phyloP scores from a whole-genome alignment of 2,329 filamentous ascomycete species.

The Hypoxylon sp. region DNA sequence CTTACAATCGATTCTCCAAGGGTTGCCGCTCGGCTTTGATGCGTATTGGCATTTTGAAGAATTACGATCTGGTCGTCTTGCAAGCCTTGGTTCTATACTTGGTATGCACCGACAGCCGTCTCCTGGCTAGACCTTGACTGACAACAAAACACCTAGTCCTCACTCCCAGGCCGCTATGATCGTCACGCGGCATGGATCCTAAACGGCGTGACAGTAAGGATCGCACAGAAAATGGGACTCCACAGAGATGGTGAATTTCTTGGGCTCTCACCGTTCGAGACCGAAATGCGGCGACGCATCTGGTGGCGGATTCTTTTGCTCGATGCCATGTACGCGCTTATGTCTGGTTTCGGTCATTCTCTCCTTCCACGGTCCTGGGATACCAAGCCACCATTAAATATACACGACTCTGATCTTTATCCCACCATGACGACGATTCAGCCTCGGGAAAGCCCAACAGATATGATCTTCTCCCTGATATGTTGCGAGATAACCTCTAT shows the following conservation, averaged over 20 bases:
- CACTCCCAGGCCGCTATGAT: constrained; percentile 71
- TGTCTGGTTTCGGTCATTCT: constrained; percentile 70
- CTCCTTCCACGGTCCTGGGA: constrained; percentile 68
- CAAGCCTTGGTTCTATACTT: constrained; percentile 73
- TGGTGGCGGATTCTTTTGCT: constrained; percentile 76
- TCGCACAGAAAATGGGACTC: constrained; percentile 77
- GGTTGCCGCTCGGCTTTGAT: constrained; percentile 67
- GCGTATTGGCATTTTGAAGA: constrained; percentile 70
- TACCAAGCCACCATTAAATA: constrained; percentile 69
- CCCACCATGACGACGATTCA: constrained; percentile 66
- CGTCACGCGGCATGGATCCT: constrained; percentile 73
- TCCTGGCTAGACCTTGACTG: constrained; percentile 19
- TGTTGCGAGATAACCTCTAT: constrained; percentile 66
- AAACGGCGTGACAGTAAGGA: constrained; percentile 72
- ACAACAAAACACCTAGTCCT: constrained; percentile 60
- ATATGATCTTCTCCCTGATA: constrained; percentile 71
- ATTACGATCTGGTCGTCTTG: constrained; percentile 70
- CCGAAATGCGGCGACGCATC: constrained; percentile 76
- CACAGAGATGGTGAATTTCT: constrained; percentile 72
- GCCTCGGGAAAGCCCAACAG: constrained; percentile 69
- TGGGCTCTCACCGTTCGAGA: constrained; percentile 72
- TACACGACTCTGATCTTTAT: constrained; percentile 72
- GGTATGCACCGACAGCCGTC: constrained; percentile 54
- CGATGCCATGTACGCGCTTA: constrained; percentile 69
- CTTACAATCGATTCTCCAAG: constrained; percentile 66